Evolutionary conservation across 108 stramenopile species (phyloP).

Genomic region (Discostella stelligeroides): DNA sequence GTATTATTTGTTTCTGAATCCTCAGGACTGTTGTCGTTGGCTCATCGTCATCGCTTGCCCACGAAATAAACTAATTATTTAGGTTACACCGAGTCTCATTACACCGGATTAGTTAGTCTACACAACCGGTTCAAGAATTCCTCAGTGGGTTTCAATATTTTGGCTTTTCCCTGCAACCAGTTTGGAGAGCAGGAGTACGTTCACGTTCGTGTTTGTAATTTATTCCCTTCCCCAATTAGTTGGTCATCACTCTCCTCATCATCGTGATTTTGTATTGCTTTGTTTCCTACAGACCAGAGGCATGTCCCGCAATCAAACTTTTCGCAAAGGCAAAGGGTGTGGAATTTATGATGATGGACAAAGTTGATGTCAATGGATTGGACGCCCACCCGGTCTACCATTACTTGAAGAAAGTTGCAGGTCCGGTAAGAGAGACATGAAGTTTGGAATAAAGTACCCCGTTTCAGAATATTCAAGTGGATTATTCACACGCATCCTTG

Average conservation of each 20-base stretch:
- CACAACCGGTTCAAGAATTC: conserved; percentile 48
- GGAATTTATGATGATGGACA: conserved; percentile 87
- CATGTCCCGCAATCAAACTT: conserved; percentile 53
- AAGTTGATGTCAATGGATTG: conserved; percentile 83
- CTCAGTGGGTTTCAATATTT: conserved; percentile 44
- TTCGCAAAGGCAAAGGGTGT: conserved; percentile 76
- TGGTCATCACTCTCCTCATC: not conserved
- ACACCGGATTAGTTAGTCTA: conserved; percentile 64
- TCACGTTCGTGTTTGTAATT: not conserved
- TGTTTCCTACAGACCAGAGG: conserved; percentile 47
- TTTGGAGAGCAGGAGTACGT: conserved; percentile 81
- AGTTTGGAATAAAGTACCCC: no score
- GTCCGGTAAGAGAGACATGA: conserved; percentile 38
- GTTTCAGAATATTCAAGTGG: no score
- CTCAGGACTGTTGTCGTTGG: no score
- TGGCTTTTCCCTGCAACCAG: conserved; percentile 89
- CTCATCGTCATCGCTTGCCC: not conserved
- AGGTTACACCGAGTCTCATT: conserved; percentile 81
- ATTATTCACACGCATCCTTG: not conserved
- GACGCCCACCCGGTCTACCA: conserved; percentile 68
- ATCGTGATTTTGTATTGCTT: not conserved
- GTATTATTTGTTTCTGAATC: no score
- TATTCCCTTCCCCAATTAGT: not conserved
- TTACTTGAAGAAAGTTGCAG: conserved; percentile 71
- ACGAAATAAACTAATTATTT: not conserved